phyloP scores from a whole-genome alignment of 73 alveolate species.

The Tetrahymena elliotti region DNA sequence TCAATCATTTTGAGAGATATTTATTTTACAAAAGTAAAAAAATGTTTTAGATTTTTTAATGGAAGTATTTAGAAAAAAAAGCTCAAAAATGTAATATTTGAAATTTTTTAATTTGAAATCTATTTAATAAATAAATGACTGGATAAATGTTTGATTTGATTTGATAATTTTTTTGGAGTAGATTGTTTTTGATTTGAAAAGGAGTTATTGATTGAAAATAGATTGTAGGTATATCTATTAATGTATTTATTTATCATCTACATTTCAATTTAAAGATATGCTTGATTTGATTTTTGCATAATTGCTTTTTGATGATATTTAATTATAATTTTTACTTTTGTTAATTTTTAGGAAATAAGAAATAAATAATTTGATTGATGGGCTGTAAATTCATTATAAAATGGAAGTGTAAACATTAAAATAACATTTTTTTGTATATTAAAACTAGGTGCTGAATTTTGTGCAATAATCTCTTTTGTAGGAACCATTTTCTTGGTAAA shows the following conservation, averaged over 20 bases:
- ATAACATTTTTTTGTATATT: background rate
- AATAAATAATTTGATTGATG: background rate
- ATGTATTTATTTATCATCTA: background rate
- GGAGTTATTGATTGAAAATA: background rate
- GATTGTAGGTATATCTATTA: too few relatives aligned
- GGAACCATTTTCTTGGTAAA: background rate
- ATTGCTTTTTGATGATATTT: background rate
- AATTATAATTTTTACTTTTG: background rate
- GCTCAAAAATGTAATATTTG: too few relatives aligned
- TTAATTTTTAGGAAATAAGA: background rate
- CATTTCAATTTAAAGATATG: background rate
- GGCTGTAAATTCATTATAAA: background rate
- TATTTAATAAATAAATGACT: too few relatives aligned
- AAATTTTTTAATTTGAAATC: too few relatives aligned
- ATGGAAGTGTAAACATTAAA: background rate
- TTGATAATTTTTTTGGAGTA: background rate
- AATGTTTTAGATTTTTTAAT: too few relatives aligned
- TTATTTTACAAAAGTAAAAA: too few relatives aligned
- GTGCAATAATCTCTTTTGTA: background rate
- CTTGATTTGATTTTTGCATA: background rate
- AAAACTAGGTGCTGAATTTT: background rate
- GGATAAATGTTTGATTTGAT: background rate
- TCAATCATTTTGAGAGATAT: too few relatives aligned
- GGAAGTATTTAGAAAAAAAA: too few relatives aligned
- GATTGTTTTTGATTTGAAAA: background rate